These are phyloP conservation scores for Phaeotremella skinneri DNA, from an alignment of 768 basidiomycete species.

Conservation along the genomic window DNA sequence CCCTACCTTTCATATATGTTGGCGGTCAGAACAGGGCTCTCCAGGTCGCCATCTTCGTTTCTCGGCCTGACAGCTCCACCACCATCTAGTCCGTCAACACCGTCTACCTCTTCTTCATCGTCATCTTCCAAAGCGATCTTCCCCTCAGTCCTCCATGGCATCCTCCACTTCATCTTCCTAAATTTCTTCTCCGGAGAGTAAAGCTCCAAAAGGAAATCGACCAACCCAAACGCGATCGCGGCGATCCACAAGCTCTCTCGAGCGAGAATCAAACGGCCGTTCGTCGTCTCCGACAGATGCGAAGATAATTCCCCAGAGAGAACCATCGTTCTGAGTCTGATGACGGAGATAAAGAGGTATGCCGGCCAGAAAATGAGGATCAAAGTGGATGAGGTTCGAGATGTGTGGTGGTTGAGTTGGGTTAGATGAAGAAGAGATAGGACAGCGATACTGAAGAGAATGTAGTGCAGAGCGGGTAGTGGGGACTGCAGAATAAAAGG, in stretches of 20 bases:
- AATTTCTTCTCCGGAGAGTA: conserved; percentile 38
- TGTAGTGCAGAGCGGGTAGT: conserved; percentile 56
- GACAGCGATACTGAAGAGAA: conserved; percentile 62
- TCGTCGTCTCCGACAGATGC: conserved; percentile 23
- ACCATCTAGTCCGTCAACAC: conserved; percentile 27
- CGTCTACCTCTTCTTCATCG: conserved; percentile 44
- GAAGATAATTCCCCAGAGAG: conserved; percentile 44
- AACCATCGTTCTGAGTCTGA: conserved; percentile 64
- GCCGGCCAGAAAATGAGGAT: conserved; percentile 80
- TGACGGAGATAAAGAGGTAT: conserved; percentile 57
- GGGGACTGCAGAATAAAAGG: conserved; percentile 54
- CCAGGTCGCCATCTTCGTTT: conserved; percentile 51
- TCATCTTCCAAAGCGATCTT: conserved; percentile 37
- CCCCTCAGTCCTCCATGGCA: conserved; percentile 29
- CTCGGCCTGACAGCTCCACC: conserved; percentile 26
- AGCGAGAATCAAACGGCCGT: conserved; percentile 26
- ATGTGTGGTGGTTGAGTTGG: conserved; percentile 67
- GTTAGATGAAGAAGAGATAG: conserved; percentile 59
- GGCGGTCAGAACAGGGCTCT: conserved; percentile 71
- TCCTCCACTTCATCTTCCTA: conserved; percentile 25
- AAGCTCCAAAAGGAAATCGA: conserved; percentile 39
- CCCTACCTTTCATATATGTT: conserved; percentile 73
- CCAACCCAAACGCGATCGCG: conserved; percentile 48
- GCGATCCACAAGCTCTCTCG: conserved; percentile 40
- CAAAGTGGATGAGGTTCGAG: conserved; percentile 66